These are phyloP conservation scores for Spergularia bocconei DNA, from an alignment of 148 eudicot genomes.

Conservation along the genomic window DNA sequence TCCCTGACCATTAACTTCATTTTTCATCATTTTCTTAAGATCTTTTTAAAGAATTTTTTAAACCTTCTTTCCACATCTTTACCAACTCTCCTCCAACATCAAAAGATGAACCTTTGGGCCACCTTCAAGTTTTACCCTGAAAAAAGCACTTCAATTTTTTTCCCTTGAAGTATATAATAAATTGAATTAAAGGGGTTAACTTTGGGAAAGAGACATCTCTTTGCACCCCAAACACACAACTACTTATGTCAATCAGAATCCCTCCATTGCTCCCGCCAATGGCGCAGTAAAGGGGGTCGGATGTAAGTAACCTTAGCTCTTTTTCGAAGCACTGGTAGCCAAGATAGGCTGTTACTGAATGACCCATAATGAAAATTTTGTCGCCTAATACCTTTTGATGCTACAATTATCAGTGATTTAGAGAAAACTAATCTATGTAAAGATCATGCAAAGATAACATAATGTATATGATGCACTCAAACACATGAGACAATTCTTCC, in stretches of 20 bases:
- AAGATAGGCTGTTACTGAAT: too few relatives aligned
- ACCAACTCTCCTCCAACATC: constrained; percentile 11
- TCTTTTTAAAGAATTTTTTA: not conserved
- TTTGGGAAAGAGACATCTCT: constrained; percentile 27
- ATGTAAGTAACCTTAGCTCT: too few relatives aligned
- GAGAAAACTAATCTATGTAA: not conserved
- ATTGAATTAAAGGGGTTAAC: not conserved
- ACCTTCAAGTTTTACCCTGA: constrained; percentile 6
- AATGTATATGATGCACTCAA: not conserved
- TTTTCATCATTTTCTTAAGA: constrained; percentile 13
- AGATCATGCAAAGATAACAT: constrained; percentile 1
- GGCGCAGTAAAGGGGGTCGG: too few relatives aligned
- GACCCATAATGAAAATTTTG: too few relatives aligned
- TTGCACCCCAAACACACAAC: constrained; percentile 29
- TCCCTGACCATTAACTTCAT: constrained; percentile 20
- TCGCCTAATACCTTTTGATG: too few relatives aligned
- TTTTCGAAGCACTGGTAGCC: too few relatives aligned
- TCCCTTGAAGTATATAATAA: too few relatives aligned
- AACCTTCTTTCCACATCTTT: not conserved
- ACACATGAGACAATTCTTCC: constrained; percentile 13
- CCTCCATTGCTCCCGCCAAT: not conserved
- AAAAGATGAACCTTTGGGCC: constrained; percentile 19
- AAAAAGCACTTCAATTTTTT: not conserved
- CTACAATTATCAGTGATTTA: too few relatives aligned
- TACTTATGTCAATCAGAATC: not conserved